Conservation (phyloP, 2,329 filamentous ascomycete genomes). For the Cladosporium oxysporum region DNA sequence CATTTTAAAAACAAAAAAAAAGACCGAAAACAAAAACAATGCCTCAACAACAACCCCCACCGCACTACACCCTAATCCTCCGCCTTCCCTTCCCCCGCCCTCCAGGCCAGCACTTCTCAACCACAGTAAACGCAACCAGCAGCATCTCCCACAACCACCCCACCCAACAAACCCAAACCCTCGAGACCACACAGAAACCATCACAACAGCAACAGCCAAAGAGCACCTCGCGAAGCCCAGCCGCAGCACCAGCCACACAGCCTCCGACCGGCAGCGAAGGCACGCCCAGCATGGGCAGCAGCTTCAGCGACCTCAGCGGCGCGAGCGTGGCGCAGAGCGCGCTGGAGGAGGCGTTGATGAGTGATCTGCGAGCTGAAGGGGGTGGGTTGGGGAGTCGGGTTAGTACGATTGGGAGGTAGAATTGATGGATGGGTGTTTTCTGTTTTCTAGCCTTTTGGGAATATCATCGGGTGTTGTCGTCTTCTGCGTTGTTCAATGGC, state of each 20-base stretch:
- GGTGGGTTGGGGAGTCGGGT: constrained; percentile 52
- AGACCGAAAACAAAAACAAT: not conserved
- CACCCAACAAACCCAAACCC: not conserved
- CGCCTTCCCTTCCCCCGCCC: constrained; percentile 79
- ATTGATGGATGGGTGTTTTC: not conserved
- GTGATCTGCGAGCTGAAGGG: constrained; percentile 62
- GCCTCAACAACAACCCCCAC: constrained; percentile 9
- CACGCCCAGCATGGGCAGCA: constrained; percentile 79
- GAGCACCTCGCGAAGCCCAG: constrained; percentile 14
- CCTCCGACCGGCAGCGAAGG: constrained; percentile 58
- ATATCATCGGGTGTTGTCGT: not conserved
- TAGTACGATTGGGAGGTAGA: constrained; percentile 50
- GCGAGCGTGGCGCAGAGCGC: constrained; percentile 79
- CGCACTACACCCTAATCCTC: constrained; percentile 71
- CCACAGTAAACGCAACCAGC: constrained; percentile 17
- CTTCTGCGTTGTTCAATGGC: no score
- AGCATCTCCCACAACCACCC: constrained; percentile 2
- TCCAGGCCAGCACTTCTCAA: constrained; percentile 9
- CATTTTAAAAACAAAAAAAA: not conserved
- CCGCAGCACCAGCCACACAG: constrained; percentile 22
- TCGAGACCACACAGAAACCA: not conserved
- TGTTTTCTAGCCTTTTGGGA: not conserved
- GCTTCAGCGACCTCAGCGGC: constrained; percentile 84
- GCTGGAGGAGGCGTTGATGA: constrained; percentile 74
- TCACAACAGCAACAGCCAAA: not conserved